Evolutionary conservation across 179 eudicot genomes (phyloP).

Genomic region (Kewa caespitosa): DNA sequence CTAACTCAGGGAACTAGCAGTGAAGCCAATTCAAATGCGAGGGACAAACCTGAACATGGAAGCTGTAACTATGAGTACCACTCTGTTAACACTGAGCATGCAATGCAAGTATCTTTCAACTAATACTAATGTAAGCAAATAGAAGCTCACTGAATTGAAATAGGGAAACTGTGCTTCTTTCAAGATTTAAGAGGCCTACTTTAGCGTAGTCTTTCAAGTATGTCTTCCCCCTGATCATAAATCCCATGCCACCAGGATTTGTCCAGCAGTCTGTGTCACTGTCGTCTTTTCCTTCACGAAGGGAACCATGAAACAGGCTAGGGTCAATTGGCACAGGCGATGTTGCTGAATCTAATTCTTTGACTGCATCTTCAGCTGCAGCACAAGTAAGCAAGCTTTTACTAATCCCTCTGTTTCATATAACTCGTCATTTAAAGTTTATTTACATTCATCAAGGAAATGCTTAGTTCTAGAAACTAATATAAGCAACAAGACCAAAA

Average conservation of each 20-base stretch:
- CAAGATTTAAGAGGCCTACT: slow-evolving; percentile 41
- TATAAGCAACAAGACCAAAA: no score
- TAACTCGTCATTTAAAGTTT: no score
- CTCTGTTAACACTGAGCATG: neutral
- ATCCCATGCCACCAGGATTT: slow-evolving; percentile 77
- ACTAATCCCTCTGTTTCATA: no score
- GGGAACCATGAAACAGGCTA: slow-evolving; percentile 55
- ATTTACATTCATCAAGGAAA: no score
- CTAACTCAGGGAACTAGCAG: neutral
- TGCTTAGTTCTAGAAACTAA: no score
- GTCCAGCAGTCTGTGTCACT: slow-evolving; percentile 82
- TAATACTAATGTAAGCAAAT: neutral
- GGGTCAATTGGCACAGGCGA: slow-evolving; percentile 56
- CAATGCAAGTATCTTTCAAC: neutral
- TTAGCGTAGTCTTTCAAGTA: slow-evolving; percentile 71
- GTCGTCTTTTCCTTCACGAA: slow-evolving; percentile 73
- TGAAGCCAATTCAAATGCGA: neutral
- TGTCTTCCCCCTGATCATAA: slow-evolving; percentile 89
- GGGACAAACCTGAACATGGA: neutral
- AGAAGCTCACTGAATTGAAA: neutral
- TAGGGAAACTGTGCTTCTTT: neutral
- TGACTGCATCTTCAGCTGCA: slow-evolving; percentile 46
- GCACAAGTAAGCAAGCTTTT: slow-evolving; percentile 13
- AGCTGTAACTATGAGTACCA: neutral
- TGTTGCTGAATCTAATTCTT: slow-evolving; percentile 51